Evolutionary conservation across 78 protist genomes (phyloP).

Genomic region (Speleostelium caveatum): DNA sequence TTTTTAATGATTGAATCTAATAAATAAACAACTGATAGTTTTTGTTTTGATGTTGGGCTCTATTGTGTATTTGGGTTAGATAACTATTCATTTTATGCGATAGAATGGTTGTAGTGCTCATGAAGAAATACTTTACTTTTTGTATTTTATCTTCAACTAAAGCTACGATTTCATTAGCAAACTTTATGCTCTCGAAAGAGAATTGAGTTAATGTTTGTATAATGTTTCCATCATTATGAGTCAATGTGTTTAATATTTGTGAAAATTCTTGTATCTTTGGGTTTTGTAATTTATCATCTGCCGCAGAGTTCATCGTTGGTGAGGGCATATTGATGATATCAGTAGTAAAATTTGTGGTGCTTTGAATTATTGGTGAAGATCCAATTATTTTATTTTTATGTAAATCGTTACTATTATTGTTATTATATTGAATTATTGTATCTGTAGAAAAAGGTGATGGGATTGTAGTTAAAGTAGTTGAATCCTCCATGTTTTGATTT

Average conservation of each 20-base stretch:
- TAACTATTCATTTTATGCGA: not conserved
- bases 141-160: conserved; percentile 12
- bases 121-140: not conserved
- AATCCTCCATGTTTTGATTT: too few species aligned
- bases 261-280: too few species aligned
- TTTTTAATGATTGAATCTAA: conserved; percentile 18
- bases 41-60: not conserved
- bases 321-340: too few species aligned
- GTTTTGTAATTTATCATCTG: too few species aligned
- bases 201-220: conserved; percentile 1
- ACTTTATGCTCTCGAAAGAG: not conserved
- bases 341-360: too few species aligned
- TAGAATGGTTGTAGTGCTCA: not conserved
- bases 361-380: too few species aligned
- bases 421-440: too few species aligned
- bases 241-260: not conserved
- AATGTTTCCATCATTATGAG: conserved; percentile 2
- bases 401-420: too few species aligned
- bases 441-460: too few species aligned
- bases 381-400: too few species aligned
- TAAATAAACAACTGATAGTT: not conserved
- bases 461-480: too few species aligned
- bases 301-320: too few species aligned
- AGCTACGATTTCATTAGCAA: conserved; percentile 13
- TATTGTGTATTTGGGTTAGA: not conserved